Evolutionary conservation across 2,329 filamentous ascomycete species (phyloP).

Genomic region (Xylaria sp.): DNA sequence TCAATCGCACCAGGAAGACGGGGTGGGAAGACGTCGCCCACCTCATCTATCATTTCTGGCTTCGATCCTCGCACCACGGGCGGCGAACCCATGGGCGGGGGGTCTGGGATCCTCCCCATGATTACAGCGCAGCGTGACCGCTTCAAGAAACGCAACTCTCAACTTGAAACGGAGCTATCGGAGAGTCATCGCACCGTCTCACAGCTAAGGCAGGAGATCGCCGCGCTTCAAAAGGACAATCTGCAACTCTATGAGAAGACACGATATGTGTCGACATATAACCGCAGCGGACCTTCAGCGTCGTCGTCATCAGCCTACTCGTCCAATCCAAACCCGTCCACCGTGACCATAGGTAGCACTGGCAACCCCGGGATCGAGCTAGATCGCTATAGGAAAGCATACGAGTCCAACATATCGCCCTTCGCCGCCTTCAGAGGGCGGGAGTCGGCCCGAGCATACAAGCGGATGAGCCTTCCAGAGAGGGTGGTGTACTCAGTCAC

Average conservation of each 20-base stretch:
- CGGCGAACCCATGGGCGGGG: conserved; percentile 71
- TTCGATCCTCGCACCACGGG: conserved; percentile 72
- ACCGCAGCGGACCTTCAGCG: conserved; percentile 66
- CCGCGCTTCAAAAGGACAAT: conserved; percentile 94
- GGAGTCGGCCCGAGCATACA: conserved; percentile 88
- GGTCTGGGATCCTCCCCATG: conserved; percentile 94
- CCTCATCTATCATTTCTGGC: conserved; percentile 98
- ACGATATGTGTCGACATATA: conserved; percentile 93
- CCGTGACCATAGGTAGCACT: conserved; percentile 64
- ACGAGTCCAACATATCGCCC: conserved; percentile 93
- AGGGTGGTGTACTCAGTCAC: conserved; percentile 89
- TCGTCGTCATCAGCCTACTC: conserved; percentile 69
- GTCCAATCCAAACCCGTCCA: conserved; percentile 76
- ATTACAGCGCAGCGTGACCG: conserved; percentile 96
- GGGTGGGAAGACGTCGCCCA: conserved; percentile 79
- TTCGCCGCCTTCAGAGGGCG: conserved; percentile 96
- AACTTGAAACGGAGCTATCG: conserved; percentile 88
- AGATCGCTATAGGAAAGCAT: conserved; percentile 87
- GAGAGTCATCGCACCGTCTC: conserved; percentile 83
- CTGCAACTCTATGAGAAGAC: conserved; percentile 97
- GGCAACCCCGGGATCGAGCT: conserved; percentile 67
- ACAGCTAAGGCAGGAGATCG: conserved; percentile 86
- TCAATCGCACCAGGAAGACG: conserved; percentile 64
- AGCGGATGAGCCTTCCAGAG: conserved; percentile 91
- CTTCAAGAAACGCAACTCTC: conserved; percentile 93